phyloP scores from a whole-genome alignment of 176 grass and related monocot species.

The Oryza longistaminata region DNA sequence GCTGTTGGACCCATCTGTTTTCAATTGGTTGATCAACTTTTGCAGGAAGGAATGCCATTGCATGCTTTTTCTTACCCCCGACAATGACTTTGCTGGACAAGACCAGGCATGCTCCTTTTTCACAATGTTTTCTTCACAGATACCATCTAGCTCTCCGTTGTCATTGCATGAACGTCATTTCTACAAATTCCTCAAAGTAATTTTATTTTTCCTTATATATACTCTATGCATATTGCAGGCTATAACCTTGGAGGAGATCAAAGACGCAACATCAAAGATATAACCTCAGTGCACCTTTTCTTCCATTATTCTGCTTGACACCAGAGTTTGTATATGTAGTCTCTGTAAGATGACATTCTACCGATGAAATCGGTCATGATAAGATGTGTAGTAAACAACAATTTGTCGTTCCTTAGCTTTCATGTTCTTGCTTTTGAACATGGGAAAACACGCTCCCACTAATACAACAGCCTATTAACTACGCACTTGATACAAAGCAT shows the following conservation, averaged over 20 bases:
- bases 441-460: too few species aligned
- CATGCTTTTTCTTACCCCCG: constrained; percentile 97
- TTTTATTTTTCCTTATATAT: background rate
- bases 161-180: background rate
- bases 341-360: constrained; percentile 17
- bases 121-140: background rate
- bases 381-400: constrained; percentile 1
- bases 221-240: constrained; percentile 32
- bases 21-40: background rate
- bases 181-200: background rate
- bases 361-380: background rate
- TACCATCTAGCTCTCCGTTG: background rate
- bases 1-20: background rate
- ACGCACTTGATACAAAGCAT: too few species aligned
- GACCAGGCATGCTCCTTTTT: constrained; percentile 63
- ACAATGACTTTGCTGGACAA: constrained; percentile 87
- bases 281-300: constrained; percentile 27
- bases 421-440: too few species aligned
- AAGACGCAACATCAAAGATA: constrained; percentile 77
- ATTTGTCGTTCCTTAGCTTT: too few species aligned
- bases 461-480: too few species aligned
- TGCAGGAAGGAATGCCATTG: constrained; percentile 95
- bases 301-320: background rate
- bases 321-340: constrained; percentile 19
- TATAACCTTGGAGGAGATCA: constrained; percentile 80